Conservation (phyloP, 805 yeast genomes). For the Candida sanyiensis region DNA sequence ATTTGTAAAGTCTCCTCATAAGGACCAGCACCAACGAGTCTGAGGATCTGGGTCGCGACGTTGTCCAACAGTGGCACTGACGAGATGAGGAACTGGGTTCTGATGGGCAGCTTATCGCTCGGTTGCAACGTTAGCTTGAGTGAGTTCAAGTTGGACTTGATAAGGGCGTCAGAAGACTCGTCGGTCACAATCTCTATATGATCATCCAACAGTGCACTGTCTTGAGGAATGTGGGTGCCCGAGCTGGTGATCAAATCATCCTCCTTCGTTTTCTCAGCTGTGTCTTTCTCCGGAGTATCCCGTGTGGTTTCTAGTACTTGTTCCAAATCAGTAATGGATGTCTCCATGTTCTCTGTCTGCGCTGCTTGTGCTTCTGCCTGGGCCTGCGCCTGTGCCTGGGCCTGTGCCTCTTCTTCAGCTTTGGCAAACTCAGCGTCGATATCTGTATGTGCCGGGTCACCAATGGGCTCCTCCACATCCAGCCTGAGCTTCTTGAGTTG, state of each 20-base stretch:
- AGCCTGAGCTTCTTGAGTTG: constrained; percentile 1
- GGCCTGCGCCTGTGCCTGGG: too few relatives aligned
- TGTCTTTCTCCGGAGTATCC: not conserved
- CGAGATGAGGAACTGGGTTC: constrained; percentile 59
- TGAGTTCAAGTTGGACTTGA: constrained; percentile 50
- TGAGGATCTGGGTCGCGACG: constrained; percentile 70
- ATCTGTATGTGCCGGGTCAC: not conserved
- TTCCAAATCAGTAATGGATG: too few relatives aligned
- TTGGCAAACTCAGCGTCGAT: not conserved
- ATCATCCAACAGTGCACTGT: constrained; percentile 17
- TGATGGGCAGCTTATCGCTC: constrained; percentile 41
- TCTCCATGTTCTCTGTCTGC: too few relatives aligned
- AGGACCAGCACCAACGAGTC: constrained; percentile 67
- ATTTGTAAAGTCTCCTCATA: constrained; percentile 69
- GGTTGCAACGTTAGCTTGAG: constrained; percentile 55
- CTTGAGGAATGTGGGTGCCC: constrained; percentile 22
- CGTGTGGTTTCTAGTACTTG: not conserved
- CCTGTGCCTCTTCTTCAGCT: not conserved
- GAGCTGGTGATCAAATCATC: constrained; percentile 1
- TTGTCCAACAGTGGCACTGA: constrained; percentile 76
- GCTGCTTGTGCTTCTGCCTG: too few relatives aligned
- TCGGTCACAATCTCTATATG: constrained; percentile 5
- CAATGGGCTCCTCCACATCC: not conserved
- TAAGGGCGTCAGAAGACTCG: constrained; percentile 18
- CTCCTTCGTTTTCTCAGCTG: not conserved